Base-by-base conservation (phyloP, 129 eudicot species). In the Silybum marianum region DNA sequence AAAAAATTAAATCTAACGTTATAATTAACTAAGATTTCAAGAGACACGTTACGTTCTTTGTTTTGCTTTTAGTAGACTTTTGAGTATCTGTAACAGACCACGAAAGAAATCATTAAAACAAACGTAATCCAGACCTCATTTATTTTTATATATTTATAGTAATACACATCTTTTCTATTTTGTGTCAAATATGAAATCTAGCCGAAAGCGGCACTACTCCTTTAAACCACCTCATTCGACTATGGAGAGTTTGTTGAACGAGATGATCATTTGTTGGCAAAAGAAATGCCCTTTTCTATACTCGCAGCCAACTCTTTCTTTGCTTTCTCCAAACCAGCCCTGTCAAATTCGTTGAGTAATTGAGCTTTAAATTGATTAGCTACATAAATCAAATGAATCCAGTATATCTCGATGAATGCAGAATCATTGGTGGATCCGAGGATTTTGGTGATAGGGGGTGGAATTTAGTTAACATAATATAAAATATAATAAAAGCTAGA, bases 291-390 rank as follows among this genome's bases (percentile, higher is more conserved):
- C 84, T 95, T 95, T 65, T 88, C 82, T 11, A 95, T 95, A 89
- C 99, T 95, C 73, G 73, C 89, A 16, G 85, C 89, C 76, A 95
- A 78, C 88, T 95, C 99, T 60, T 88, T 88, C 89, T 92, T 92
- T 36, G 99, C 97, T 88, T 86, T 90, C 79, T 90, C 97, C 87
- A 95, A 81, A n/a, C 97, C 95, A 78, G 67, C 87, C 90, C 99
- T 92, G 86, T 30, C 13, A 82, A 67, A 18, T 23, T 6, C n/a
- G 3, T 51, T 6, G 16, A 44, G 24, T 38, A 36, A 70, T 62
- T 60, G 5, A 44, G 66, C 30, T 81, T 22, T 7, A 68, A 32
- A 51, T 19, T 10, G 30, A 51, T 9, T 2, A 16, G 9, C 21
- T 18, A 51, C 7, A 16, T 51, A 6, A 51, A 51, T 9, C 22